Evolutionary conservation across 495 filamentous ascomycete genomes (phyloP).

Genomic region (Venustampulla echinocandica): DNA sequence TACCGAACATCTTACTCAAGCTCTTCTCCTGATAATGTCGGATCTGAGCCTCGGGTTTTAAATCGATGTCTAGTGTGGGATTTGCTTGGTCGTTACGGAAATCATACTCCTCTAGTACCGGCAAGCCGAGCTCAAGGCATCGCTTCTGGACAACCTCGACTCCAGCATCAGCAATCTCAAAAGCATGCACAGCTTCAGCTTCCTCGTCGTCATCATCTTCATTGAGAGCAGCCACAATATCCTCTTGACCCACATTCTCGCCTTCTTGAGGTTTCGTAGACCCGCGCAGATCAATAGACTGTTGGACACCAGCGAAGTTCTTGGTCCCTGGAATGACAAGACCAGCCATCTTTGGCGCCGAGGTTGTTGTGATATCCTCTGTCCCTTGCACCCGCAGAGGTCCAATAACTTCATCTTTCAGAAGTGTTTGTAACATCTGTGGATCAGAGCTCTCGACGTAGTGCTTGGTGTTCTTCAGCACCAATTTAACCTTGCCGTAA

Average conservation of each 20-base stretch:
- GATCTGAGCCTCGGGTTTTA: constrained; percentile 75
- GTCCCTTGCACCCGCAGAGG: constrained; percentile 48
- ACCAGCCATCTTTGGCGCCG: constrained; percentile 79
- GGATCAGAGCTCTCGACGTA: constrained; percentile 89
- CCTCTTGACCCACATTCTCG: constrained; percentile 29
- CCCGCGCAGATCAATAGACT: constrained; percentile 35
- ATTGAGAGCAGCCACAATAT: constrained; percentile 48
- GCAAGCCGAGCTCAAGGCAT: constrained; percentile 77
- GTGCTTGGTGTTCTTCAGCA: constrained; percentile 87
- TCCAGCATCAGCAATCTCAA: constrained; percentile 69
- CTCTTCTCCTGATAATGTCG: constrained; percentile 94
- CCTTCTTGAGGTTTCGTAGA: constrained; percentile 25
- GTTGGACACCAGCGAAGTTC: constrained; percentile 76
- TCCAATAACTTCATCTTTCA: constrained; percentile 65
- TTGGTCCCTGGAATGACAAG: constrained; percentile 93
- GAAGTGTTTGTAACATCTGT: constrained; percentile 69
- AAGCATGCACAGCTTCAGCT: constrained; percentile 83
- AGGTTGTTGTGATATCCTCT: constrained; percentile 65
- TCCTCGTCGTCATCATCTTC: constrained; percentile 90
- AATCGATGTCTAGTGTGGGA: constrained; percentile 82
- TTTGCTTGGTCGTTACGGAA: constrained; percentile 91
- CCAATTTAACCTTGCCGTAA: constrained; percentile 92
- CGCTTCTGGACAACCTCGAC: constrained; percentile 85
- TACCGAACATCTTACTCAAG: constrained; percentile 98
- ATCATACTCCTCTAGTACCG: constrained; percentile 93